A percentile compares a stretch with the other conserved stretches of the same genome.
Evolutionary conservation across 495 filamentous ascomycete species (phyloP).

Genomic region (Gamarada debralockiae): DNA sequence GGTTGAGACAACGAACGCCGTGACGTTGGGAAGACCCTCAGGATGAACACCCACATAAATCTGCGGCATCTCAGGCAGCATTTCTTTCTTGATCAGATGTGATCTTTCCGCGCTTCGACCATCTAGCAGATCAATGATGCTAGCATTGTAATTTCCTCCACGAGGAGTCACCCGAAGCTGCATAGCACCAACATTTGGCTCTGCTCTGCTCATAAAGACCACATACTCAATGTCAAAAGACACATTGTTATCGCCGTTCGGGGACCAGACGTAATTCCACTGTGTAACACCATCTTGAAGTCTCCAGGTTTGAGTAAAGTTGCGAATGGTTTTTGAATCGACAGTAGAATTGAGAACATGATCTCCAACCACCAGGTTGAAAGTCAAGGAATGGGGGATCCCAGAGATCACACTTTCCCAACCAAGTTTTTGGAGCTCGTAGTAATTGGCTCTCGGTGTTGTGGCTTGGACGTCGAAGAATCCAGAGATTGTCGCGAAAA

Average conservation of each 20-base stretch:
- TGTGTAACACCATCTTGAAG: constrained; percentile 54
- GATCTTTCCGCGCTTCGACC: constrained; percentile 47
- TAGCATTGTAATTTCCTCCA: constrained; percentile 28
- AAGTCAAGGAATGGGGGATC: constrained; percentile 46
- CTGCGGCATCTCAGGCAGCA: constrained; percentile 24
- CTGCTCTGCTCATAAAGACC: constrained; percentile 33
- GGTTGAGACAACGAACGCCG: constrained; percentile 44
- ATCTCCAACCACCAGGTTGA: constrained; percentile 52
- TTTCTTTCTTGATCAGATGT: constrained; percentile 32
- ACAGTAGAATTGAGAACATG: constrained; percentile 56
- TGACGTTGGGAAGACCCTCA: constrained; percentile 39
- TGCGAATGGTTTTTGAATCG: constrained; percentile 48
- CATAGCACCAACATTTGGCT: constrained; percentile 36
- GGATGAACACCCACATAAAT: constrained; percentile 48
- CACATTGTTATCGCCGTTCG: constrained; percentile 34
- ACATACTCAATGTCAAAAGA: constrained; percentile 54
- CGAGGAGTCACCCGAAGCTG: constrained; percentile 37
- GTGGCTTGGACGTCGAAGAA: constrained; percentile 61
- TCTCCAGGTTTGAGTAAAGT: constrained; percentile 56
- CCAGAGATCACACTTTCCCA: constrained; percentile 69
- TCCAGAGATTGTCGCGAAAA: constrained; percentile 67
- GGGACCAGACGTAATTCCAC: constrained; percentile 65
- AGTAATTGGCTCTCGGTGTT: constrained; percentile 60
- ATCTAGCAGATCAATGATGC: constrained; percentile 47
- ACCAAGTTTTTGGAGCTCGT: constrained; percentile 63